Evolutionary conservation across 179 eudicot species (phyloP).

Genomic region (Beta lomatogona): DNA sequence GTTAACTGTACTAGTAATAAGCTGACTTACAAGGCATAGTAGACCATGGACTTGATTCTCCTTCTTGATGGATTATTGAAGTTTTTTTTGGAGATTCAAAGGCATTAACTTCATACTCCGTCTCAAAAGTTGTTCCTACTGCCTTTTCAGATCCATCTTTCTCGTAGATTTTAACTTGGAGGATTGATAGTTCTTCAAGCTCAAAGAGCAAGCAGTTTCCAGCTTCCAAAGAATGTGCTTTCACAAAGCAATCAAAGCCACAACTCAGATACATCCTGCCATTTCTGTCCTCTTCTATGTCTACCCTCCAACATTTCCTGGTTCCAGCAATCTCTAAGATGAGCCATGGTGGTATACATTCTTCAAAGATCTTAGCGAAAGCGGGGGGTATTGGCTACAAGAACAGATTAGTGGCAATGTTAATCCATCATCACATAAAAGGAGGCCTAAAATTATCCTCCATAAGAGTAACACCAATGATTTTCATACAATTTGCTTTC

Average conservation of each 20-base stretch:
- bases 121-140: conserved; percentile 8
- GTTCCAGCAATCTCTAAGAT: conserved; percentile 32
- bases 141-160: conserved; percentile 33
- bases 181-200: conserved; percentile 18
- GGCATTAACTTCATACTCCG: conserved; percentile 3
- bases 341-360: conserved; percentile 30
- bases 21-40: conserved; percentile 20
- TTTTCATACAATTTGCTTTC: neutral
- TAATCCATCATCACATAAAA: neutral
- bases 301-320: conserved; percentile 38
- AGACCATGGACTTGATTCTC: conserved; percentile 18
- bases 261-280: conserved; percentile 21
- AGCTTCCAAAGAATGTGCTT: conserved; percentile 22
- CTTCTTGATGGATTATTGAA: conserved; percentile 6
- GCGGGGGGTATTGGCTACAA: conserved; percentile 26
- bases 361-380: conserved; percentile 24
- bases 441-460: neutral
- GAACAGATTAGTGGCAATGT: neutral
- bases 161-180: conserved; percentile 30
- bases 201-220: conserved; percentile 32
- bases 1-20: neutral
- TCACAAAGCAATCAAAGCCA: conserved; percentile 32
- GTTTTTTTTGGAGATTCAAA: conserved; percentile 10
- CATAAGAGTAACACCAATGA: no score
- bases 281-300: conserved; percentile 18